Evolutionary conservation across 2,329 filamentous ascomycete species (phyloP).

Genomic region (Sclerotinia minor): DNA sequence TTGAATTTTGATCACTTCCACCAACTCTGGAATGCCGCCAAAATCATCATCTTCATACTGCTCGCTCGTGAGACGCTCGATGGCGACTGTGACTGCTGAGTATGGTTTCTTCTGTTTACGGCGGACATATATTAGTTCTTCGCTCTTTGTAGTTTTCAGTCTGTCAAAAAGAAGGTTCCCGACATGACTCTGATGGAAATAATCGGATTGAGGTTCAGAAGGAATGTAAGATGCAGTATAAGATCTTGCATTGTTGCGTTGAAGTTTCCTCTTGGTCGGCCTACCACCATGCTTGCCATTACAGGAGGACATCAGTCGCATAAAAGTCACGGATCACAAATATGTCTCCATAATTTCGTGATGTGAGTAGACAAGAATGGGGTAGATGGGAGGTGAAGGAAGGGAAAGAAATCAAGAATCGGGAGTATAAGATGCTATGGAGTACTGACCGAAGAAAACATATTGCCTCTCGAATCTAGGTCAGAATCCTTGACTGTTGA

Average conservation of each 20-base stretch:
- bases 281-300: slow-evolving; percentile 10
- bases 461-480: slow-evolving; percentile 24
- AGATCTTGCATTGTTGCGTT: slow-evolving; percentile 19
- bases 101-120: slow-evolving; percentile 73
- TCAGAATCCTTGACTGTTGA: slow-evolving; percentile 16
- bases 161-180: slow-evolving; percentile 17
- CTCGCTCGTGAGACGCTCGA: slow-evolving; percentile 89
- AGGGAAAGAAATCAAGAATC: not conserved
- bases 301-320: slow-evolving; percentile 15
- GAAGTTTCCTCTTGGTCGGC: slow-evolving; percentile 18
- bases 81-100: slow-evolving; percentile 87
- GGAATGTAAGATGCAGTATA: slow-evolving; percentile 17
- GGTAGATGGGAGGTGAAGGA: not conserved
- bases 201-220: slow-evolving; percentile 15
- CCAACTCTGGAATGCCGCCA: slow-evolving; percentile 86
- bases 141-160: slow-evolving; percentile 19
- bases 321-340: slow-evolving; percentile 12
- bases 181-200: slow-evolving; percentile 23
- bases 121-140: slow-evolving; percentile 20
- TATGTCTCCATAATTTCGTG: slow-evolving; percentile 18
- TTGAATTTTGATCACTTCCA: slow-evolving; percentile 92
- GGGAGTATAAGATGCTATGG: slow-evolving; percentile 6
- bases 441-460: slow-evolving; percentile 33
- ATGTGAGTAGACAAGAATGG: slow-evolving; percentile 20
- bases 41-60: slow-evolving; percentile 88